Base-by-base conservation (phyloP, 2,329 filamentous ascomycete genomes). In the Colletotrichum sp. region DNA sequence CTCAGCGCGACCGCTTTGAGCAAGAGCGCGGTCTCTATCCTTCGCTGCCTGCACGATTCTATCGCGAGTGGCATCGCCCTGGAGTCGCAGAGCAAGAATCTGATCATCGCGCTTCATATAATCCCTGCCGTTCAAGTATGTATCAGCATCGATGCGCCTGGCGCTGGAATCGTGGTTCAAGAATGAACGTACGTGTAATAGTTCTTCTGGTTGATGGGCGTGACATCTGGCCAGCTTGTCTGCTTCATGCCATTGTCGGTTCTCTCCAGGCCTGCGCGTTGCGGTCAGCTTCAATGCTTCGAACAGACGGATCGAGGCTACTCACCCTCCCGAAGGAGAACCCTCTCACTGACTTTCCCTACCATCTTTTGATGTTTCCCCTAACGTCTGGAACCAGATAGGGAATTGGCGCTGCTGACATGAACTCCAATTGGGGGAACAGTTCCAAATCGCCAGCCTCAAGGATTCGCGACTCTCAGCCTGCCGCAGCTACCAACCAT, bases 91-190 rank as follows among this genome's bases (percentile, higher is more conserved):
- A 15, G 96, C 95, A 39, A 99, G 92, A 76, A 98, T 93, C 87
- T 99, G 97, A 81, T 99, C 97, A 88, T 99, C 97, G 82, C 96
- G 94, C 88, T 99, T 99, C 87, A 99, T 95, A 81, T 98, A 99
- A 83, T 99, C 97, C 77, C 96, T 98, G 80, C 36, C 70, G 62
- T 74, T 72, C 67, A 79, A 57, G 76, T 71, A 63, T 32, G 36
- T 30, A 78, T 84, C 76, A 83, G 79, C 71, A 77, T 71, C 26
- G 26, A 34, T 73, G 71, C 76, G 59, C 21, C 13, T 12, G 16
- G 21, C 15, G 21, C 3, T 8, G 21, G 5, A 15, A 10, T 18
- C 7, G 30, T 8, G 18, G 4, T 18, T 28, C 9, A 24, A 6
- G 8, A 12, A 44, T 8, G 5, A 9, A 36, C 93, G 77, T 90